Conservation (phyloP, 352 stramenopile genomes). For the Halophytophthora batemanensis region DNA sequence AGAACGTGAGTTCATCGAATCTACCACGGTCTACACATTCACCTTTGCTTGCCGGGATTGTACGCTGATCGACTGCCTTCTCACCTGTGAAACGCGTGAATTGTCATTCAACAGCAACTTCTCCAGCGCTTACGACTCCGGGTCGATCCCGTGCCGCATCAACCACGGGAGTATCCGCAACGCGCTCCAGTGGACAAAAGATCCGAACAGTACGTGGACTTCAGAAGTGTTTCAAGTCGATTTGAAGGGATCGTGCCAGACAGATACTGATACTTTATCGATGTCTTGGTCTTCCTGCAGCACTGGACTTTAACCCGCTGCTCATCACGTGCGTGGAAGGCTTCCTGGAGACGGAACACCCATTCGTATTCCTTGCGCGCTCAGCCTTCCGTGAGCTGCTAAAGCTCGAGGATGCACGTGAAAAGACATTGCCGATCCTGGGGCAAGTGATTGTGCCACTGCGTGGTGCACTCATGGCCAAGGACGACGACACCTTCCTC, state of each 20-base stretch:
- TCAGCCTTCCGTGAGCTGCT: slow-evolving; percentile 73
- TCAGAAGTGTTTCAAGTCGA: neutral
- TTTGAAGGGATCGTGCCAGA: neutral
- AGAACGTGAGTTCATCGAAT: slow-evolving; percentile 47
- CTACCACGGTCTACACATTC: no score
- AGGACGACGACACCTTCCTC: slow-evolving; percentile 69
- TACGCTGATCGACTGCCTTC: neutral
- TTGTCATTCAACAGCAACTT: slow-evolving; percentile 48
- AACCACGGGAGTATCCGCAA: slow-evolving; percentile 80
- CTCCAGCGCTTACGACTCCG: slow-evolving; percentile 57
- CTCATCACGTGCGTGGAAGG: slow-evolving; percentile 72
- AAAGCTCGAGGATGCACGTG: slow-evolving; percentile 51
- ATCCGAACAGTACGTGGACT: slow-evolving; percentile 39
- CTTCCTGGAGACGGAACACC: slow-evolving; percentile 72
- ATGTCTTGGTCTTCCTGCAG: slow-evolving; percentile 11
- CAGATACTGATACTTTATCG: no score
- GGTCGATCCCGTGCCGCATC: slow-evolving; percentile 73
- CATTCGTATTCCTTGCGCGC: slow-evolving; percentile 76
- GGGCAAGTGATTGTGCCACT: slow-evolving; percentile 60
- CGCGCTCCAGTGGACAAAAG: slow-evolving; percentile 66
- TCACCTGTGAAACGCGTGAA: neutral
- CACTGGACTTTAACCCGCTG: slow-evolving; percentile 58
- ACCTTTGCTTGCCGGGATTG: no score
- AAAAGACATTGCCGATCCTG: slow-evolving; percentile 56
- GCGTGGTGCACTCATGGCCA: slow-evolving; percentile 57